Evolutionary conservation across 768 basidiomycete species (phyloP).

Genomic region (Rhizopogon salebrosus): DNA sequence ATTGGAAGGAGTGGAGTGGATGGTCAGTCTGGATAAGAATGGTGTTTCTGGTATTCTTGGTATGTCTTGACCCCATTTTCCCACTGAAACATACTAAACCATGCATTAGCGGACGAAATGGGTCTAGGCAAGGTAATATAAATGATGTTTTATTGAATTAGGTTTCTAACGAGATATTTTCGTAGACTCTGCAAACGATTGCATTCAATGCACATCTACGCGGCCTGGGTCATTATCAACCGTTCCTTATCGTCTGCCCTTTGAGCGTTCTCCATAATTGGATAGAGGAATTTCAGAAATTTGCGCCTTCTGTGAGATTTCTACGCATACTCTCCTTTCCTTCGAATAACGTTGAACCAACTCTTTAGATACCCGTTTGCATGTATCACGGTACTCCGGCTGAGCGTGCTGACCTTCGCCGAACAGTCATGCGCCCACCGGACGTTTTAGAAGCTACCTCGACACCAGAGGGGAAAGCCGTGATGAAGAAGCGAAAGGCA

Average conservation of each 20-base stretch:
- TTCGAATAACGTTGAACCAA: not conserved
- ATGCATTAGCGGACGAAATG: conserved; percentile 83
- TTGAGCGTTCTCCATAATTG: conserved; percentile 93
- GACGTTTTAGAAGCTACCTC: conserved; percentile 19
- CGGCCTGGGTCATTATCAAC: conserved; percentile 59
- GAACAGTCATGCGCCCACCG: conserved; percentile 46
- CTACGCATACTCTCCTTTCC: not conserved
- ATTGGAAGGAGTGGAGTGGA: conserved; percentile 92
- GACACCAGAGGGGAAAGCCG: conserved; percentile 18
- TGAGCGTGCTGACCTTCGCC: conserved; percentile 76
- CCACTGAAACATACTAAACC: conserved; percentile 1
- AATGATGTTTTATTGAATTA: not conserved
- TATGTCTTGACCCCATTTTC: conserved; percentile 27
- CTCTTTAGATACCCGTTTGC: conserved; percentile 73
- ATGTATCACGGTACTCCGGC: conserved; percentile 87
- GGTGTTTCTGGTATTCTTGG: conserved; percentile 79
- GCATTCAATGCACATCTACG: conserved; percentile 90
- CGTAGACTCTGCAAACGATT: conserved; percentile 90
- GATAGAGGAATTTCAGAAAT: conserved; percentile 78
- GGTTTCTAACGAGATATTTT: conserved; percentile 2
- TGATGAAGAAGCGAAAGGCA: conserved; percentile 16
- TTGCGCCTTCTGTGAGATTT: conserved; percentile 65
- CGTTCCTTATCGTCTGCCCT: conserved; percentile 88
- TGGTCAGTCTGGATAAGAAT: conserved; percentile 83
- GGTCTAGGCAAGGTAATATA: conserved; percentile 73